Conservation (phyloP, 305 asterid species). For the Solanum hybrid region DNA sequence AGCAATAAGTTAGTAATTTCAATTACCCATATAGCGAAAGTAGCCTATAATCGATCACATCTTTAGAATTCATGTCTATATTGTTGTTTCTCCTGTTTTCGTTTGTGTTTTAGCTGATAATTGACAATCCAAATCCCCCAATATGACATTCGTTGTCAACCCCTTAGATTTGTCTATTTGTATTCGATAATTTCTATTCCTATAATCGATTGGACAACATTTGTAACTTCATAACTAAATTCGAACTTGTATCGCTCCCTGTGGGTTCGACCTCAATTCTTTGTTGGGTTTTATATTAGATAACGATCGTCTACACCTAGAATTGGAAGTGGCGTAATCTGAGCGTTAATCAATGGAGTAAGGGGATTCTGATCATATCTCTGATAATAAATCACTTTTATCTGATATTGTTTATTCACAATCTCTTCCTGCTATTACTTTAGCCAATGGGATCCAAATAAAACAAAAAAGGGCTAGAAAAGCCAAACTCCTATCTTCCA, state of each 20-base stretch:
- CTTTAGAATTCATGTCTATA: too few relatives aligned
- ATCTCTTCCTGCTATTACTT: background rate
- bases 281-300: background rate
- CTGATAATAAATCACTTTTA: background rate
- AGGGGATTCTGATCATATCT: background rate
- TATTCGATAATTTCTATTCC: too few relatives aligned
- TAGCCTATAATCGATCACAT: too few relatives aligned
- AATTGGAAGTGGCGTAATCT: background rate
- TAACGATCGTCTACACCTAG: background rate
- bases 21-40: too few relatives aligned
- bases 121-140: too few relatives aligned
- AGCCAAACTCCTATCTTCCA: background rate
- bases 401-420: background rate
- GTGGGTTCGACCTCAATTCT: too few relatives aligned
- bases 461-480: background rate
- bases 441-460: background rate
- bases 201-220: too few relatives aligned
- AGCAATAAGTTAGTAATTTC: too few relatives aligned
- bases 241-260: too few relatives aligned
- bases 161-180: too few relatives aligned
- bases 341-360: background rate
- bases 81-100: background rate
- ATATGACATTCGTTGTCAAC: too few relatives aligned
- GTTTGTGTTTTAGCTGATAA: background rate
- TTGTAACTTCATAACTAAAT: too few relatives aligned